Conservation (phyloP, 345 rosid genomes). For the Eucalyptus curtisii region DNA sequence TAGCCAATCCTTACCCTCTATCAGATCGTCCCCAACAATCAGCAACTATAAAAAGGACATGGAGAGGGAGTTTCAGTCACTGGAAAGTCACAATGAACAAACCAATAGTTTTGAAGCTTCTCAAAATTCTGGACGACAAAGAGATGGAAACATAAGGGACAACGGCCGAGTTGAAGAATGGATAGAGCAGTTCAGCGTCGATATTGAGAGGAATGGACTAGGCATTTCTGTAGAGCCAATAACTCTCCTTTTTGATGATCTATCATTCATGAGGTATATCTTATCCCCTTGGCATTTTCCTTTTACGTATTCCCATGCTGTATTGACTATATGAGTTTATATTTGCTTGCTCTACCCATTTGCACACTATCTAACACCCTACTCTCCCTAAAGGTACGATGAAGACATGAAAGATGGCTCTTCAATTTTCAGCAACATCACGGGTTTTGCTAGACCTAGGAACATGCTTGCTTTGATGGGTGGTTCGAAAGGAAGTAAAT, state of each 20-base stretch:
- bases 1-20: constrained; percentile 8
- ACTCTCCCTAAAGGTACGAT: neutral
- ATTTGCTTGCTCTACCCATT: neutral
- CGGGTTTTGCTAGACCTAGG: constrained; percentile 8
- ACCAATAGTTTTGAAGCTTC: neutral
- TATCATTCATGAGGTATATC: constrained; percentile 14
- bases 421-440: constrained; percentile 10
- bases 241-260: constrained; percentile 5
- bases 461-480: constrained; percentile 12
- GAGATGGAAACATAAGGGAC: neutral
- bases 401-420: neutral
- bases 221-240: constrained; percentile 11
- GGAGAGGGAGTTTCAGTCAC: neutral
- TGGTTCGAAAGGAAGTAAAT: constrained; percentile 4
- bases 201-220: constrained; percentile 1
- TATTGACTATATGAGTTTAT: neutral
- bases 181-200: neutral
- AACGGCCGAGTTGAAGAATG: neutral
- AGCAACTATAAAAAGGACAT: neutral
- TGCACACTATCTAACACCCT: neutral
- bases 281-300: neutral
- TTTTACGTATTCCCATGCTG: neutral
- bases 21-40: neutral
- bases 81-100: neutral
- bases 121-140: neutral